Percentiles rank a stretch among this genome's conserved stretches.
Evolutionary conservation across 805 yeast species (phyloP).

Genomic region (Ogataea pignaliae): DNA sequence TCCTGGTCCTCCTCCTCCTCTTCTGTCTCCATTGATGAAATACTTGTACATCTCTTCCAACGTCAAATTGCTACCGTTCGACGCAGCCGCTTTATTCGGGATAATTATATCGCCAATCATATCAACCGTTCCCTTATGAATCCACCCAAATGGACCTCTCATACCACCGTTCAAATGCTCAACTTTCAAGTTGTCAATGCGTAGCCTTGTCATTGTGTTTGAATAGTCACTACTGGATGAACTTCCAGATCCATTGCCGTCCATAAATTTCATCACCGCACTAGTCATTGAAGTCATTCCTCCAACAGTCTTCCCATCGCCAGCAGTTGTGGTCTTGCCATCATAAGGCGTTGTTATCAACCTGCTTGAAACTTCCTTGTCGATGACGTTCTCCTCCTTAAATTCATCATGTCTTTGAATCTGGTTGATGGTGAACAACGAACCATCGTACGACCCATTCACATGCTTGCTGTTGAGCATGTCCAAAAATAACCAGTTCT

Average conservation of each 20-base stretch:
- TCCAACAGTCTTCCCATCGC: neutral
- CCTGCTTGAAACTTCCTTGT: constrained; percentile 17
- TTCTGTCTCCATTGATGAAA: constrained; percentile 4
- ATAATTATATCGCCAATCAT: constrained; percentile 88
- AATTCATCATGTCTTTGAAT: constrained; percentile 57
- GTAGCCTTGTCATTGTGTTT: constrained; percentile 55
- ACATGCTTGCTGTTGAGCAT: constrained; percentile 76
- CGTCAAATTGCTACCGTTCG: constrained; percentile 34
- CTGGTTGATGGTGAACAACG: constrained; percentile 87
- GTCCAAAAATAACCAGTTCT: constrained; percentile 93
- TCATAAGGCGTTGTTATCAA: constrained; percentile 4
- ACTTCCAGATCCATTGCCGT: too few relatives aligned
- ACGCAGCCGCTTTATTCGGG: constrained; percentile 45
- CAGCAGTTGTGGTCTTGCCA: constrained; percentile 5
- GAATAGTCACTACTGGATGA: neutral
- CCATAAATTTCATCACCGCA: too few relatives aligned
- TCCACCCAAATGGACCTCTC: constrained; percentile 98
- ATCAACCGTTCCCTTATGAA: constrained; percentile 85
- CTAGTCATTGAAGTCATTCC: neutral
- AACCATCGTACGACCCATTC: constrained; percentile 90
- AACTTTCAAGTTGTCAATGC: constrained; percentile 80
- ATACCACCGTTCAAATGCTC: constrained; percentile 89
- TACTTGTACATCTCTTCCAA: constrained; percentile 43
- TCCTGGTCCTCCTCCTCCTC: neutral
- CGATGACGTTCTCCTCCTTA: constrained; percentile 26